Base-by-base conservation (phyloP, 768 basidiomycete species). In the Tephrocybe sp. region DNA sequence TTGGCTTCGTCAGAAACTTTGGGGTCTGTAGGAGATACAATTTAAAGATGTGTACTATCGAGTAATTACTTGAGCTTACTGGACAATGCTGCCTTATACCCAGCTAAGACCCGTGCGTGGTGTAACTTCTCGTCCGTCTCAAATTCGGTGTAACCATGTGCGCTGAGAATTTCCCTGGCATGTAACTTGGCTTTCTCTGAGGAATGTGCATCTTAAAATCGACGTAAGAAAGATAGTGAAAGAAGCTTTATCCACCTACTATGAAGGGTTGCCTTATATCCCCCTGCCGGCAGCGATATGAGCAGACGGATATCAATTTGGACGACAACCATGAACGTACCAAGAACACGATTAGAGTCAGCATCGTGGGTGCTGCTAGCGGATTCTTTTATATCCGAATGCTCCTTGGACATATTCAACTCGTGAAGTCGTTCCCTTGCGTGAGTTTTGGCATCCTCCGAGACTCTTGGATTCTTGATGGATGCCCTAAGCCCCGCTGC, bases 401-500 rank as follows among this genome's bases (percentile, higher is more conserved):
- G 36, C 16, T 45, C 31, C 18, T 45, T 49, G 15, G 40, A 18
- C 21, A 37, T 42, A 3, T 50, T 48, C 47, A 67, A 47, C 13
- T 65, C 60, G 2, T 71, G 66, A 16, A 83, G 68, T 11, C 69
- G 64, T 47, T 73, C 67, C 18, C 50, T 61, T 1, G 81, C 82
- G 22, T 69, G 68, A 24, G 64, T 66, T 54, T 78, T 79, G 0
- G 81, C 83, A 50, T 72, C 73, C 2, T 69, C 67, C 9, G 78
- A 80, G 25, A 79, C 77, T 50, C 77, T 68, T 0, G 79, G 81
- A 58, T 83, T 83, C 49, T 72, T 64, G 10, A 82, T 69, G 19
- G 81, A 68, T 9, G 79, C 79, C 56, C 78, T 79, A 48, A 80
- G 64, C 16, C 82, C 82, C 1, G 76, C 80, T 16, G 73, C 72